Percentiles rank a stretch among this genome's conserved stretches.
Evolutionary conservation across 805 yeast species (phyloP).

Genomic region (Ogataea polymorpha): DNA sequence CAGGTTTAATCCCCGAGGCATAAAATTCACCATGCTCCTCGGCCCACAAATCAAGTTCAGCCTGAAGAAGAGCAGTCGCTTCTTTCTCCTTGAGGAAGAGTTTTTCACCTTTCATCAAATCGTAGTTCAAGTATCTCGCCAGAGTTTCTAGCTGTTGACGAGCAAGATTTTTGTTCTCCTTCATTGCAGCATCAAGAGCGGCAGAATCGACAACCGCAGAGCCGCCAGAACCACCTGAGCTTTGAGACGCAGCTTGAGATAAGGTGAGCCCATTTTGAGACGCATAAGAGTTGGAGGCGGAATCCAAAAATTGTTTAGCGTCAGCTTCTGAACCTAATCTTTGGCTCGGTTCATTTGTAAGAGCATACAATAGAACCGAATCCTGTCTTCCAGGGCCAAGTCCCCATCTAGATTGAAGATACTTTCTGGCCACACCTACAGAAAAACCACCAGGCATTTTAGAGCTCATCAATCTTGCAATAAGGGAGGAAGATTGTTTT

Average conservation of each 20-base stretch:
- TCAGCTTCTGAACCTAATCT: slow-evolving; percentile 86
- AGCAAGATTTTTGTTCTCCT: slow-evolving; percentile 67
- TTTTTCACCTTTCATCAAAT: slow-evolving; percentile 87
- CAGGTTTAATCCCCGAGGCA: slow-evolving; percentile 86
- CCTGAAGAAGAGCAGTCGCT: slow-evolving; percentile 77
- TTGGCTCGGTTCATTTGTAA: slow-evolving; percentile 85
- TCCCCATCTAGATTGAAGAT: slow-evolving; percentile 90
- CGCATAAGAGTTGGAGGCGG: slow-evolving; percentile 81
- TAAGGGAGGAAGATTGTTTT: slow-evolving; percentile 84
- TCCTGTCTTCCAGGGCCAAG: slow-evolving; percentile 94
- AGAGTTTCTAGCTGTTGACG: slow-evolving; percentile 85
- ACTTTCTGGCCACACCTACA: slow-evolving; percentile 85
- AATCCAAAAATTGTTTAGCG: slow-evolving; percentile 86
- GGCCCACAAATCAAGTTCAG: slow-evolving; percentile 88
- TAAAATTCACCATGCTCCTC: slow-evolving; percentile 90
- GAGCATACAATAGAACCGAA: slow-evolving; percentile 74
- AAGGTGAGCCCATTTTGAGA: slow-evolving; percentile 75
- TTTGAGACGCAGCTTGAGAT: slow-evolving; percentile 55
- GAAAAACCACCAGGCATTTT: slow-evolving; percentile 99
- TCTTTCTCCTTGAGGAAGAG: slow-evolving; percentile 79
- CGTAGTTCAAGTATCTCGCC: slow-evolving; percentile 92
- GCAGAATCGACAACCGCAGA: slow-evolving; percentile 93
- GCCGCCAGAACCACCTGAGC: slow-evolving; percentile 60
- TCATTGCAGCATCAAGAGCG: slow-evolving; percentile 80
- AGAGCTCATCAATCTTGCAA: slow-evolving; percentile 88